A percentile compares a stretch with the other conserved stretches of the same genome.
Conservation (phyloP, 495 filamentous ascomycete genomes). For the Zalerion maritima region DNA sequence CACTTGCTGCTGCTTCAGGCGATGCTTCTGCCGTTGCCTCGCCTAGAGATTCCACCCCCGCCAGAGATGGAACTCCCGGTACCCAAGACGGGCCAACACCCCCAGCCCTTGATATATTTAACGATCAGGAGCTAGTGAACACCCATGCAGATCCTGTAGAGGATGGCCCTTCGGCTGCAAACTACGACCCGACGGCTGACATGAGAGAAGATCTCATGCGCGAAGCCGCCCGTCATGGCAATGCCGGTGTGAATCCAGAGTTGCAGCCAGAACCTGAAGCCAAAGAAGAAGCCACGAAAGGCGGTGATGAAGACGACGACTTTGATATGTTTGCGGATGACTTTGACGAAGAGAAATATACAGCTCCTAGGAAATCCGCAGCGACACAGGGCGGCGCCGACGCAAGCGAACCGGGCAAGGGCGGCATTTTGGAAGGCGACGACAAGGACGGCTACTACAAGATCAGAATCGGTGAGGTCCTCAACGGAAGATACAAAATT, state of each 20-base stretch:
- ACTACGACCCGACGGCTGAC: slow-evolving; percentile 87
- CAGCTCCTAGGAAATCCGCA: slow-evolving; percentile 33
- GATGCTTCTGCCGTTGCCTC: slow-evolving; percentile 13
- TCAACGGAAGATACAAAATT: slow-evolving; percentile 78
- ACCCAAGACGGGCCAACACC: slow-evolving; percentile 28
- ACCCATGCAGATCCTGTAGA: slow-evolving; percentile 37
- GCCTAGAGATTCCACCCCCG: slow-evolving; percentile 23
- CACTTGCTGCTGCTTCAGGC: background rate
- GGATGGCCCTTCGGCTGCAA: slow-evolving; percentile 77
- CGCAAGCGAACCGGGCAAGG: slow-evolving; percentile 42
- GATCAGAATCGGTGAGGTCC: slow-evolving; percentile 72
- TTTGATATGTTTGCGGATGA: slow-evolving; percentile 97
- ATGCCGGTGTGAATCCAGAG: slow-evolving; percentile 32
- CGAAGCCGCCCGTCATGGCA: slow-evolving; percentile 45
- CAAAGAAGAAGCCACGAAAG: slow-evolving; percentile 18
- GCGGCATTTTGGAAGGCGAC: slow-evolving; percentile 83
- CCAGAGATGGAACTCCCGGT: slow-evolving; percentile 19
- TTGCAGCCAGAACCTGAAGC: slow-evolving; percentile 13
- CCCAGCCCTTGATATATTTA: slow-evolving; percentile 27
- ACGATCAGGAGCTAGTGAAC: slow-evolving; percentile 52
- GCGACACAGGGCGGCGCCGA: slow-evolving; percentile 23
- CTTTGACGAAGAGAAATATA: slow-evolving; percentile 81
- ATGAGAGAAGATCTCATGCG: slow-evolving; percentile 78
- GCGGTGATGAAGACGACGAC: slow-evolving; percentile 39
- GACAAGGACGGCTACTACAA: slow-evolving; percentile 94